Evolutionary conservation across 352 stramenopile species (phyloP).

Genomic region (Globisporangium spinosum): DNA sequence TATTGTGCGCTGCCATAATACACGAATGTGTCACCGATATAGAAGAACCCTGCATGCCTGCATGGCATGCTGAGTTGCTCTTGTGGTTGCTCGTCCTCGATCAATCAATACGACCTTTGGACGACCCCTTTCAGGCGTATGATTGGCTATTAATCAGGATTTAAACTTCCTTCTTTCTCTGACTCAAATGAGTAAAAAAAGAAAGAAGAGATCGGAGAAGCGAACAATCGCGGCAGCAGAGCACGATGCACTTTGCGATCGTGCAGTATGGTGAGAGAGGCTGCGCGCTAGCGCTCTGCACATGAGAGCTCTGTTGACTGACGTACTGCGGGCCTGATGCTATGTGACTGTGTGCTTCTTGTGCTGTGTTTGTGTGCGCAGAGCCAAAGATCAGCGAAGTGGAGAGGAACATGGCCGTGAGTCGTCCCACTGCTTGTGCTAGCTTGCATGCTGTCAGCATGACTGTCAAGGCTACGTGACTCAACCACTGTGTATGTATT

Average conservation of each 20-base stretch:
- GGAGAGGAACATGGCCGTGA: constrained; percentile 65
- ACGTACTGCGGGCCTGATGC: neutral
- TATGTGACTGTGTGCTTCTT: neutral
- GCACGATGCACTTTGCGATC: constrained; percentile 61
- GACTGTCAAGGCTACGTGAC: neutral
- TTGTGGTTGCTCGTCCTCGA: neutral
- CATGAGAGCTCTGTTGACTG: neutral
- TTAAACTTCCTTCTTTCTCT: neutral
- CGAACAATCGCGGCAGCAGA: neutral
- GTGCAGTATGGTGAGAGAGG: constrained; percentile 71
- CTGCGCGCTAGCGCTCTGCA: neutral
- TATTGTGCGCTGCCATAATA: neutral
- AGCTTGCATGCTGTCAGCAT: neutral
- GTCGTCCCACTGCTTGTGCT: neutral
- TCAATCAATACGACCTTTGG: neutral
- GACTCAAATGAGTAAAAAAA: neutral
- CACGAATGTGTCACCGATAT: neutral
- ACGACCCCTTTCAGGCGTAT: neutral
- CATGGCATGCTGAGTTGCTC: neutral
- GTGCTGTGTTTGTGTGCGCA: constrained; percentile 14
- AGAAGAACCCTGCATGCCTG: neutral
- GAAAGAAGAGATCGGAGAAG: neutral
- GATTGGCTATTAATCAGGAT: constrained; percentile 5
- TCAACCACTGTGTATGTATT: neutral
- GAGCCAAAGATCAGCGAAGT: constrained; percentile 69